Conservation (phyloP, 345 rosid species). For the Pugionium dolabratum region DNA sequence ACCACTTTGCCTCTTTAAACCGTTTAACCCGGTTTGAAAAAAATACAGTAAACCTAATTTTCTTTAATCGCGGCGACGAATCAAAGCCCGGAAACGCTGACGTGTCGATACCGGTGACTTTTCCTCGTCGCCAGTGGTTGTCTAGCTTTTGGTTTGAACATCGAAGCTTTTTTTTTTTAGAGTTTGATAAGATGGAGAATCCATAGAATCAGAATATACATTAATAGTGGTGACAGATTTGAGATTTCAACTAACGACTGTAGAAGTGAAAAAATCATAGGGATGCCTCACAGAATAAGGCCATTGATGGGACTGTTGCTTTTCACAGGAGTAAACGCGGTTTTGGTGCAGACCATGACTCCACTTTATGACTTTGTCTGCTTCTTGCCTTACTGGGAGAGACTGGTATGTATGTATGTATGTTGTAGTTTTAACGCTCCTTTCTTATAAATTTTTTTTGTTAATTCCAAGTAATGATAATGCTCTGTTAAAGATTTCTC, state of each 20-base stretch:
- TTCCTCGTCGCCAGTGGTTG: background rate
- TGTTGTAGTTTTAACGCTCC: too few species aligned
- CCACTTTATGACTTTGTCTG: slow-evolving; percentile 67
- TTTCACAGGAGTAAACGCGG: slow-evolving; percentile 53
- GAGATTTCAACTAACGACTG: slow-evolving; percentile 2
- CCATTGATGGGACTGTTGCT: slow-evolving; percentile 56
- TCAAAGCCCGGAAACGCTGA: background rate
- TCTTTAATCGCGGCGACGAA: slow-evolving; percentile 2
- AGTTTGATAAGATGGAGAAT: background rate
- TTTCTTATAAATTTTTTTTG: too few species aligned
- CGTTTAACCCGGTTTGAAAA: background rate
- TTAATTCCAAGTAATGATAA: background rate
- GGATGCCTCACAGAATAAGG: slow-evolving; percentile 55
- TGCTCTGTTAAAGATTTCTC: background rate
- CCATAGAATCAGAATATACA: background rate
- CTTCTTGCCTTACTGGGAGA: slow-evolving; percentile 66
- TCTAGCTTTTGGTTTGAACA: background rate
- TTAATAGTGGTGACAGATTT: background rate
- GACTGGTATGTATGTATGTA: slow-evolving; percentile 46
- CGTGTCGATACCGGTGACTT: background rate
- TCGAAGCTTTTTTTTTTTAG: background rate
- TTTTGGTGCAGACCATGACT: slow-evolving; percentile 51
- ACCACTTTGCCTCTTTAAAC: background rate
- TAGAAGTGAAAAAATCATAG: slow-evolving; percentile 7
- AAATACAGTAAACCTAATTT: background rate